Base-by-base conservation (phyloP, 2,329 filamentous ascomycete genomes). In the Xylariaceae sp. region DNA sequence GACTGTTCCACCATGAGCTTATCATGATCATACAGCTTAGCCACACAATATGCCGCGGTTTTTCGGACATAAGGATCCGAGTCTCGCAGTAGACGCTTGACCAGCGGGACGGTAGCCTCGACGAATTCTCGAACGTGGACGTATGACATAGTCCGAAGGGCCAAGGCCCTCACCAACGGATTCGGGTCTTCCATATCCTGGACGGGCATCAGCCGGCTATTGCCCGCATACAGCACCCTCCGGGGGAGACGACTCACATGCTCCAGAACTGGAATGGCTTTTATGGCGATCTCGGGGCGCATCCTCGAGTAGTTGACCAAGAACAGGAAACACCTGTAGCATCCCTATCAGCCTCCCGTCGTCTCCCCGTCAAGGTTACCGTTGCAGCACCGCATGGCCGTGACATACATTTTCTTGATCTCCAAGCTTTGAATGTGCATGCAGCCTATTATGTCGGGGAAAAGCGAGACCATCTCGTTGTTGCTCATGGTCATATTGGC, bases 401-500 rank as follows among this genome's bases (percentile, higher is more conserved):
- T 14, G 26, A 57, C 76, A 48, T 68, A 95, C 92, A 98, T 98
- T 72, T 98, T 98, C 75, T 98, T 98, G 64, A 98, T 95, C 64
- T 98, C 92, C 58, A 98, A 67, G 52, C 84, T 94, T 33, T 81
- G 83, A 42, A 98, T 85, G 50, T 85, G 79, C 92, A 98, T 98
- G 69, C 90, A 96, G 43, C 72, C 80, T 49, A 98, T 85, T 39
- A 98, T 83, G 57, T 98, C 92, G 13, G 90, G 88, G 51, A 98
- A 98, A 33, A 98, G 70, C 24, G 87, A 88, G 35, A 96, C 83
- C 92, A 98, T 98, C 61, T 98, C 92, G 56, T 96, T 98, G 66
- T 98, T 98, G 75, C 90, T 96, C 92, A 98, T 98, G 45, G 92
- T 98, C 92, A 98, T 98, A 59, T 98, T 98, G 58, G 92, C 92